Conservation (phyloP, 495 filamentous ascomycete genomes). For the Chaetomidium leptoderma region DNA sequence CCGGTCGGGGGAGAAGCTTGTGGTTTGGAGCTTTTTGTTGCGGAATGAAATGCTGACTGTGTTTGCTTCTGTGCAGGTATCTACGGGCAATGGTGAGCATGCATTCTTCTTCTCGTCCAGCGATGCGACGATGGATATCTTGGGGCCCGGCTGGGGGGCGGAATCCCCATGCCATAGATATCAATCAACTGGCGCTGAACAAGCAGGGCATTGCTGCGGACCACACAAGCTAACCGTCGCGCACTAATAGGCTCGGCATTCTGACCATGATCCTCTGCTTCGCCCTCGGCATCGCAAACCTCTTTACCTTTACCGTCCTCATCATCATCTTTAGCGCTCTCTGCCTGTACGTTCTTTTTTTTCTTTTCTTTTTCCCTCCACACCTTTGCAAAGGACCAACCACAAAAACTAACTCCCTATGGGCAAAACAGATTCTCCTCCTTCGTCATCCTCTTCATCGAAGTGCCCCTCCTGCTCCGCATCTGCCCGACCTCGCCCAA, state of each 20-base stretch:
- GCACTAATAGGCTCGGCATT: slow-evolving; percentile 77
- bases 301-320: slow-evolving; percentile 59
- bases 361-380: slow-evolving; percentile 43
- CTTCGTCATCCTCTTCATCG: slow-evolving; percentile 91
- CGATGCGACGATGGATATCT: neutral
- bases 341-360: slow-evolving; percentile 64
- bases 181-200: neutral
- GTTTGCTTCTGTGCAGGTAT: slow-evolving; percentile 65
- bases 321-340: slow-evolving; percentile 78
- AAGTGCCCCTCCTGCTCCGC: slow-evolving; percentile 91
- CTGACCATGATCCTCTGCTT: slow-evolving; percentile 92
- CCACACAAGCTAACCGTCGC: neutral
- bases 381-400: slow-evolving; percentile 32
- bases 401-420: slow-evolving; percentile 51
- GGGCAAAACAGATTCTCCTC: slow-evolving; percentile 60
- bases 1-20: slow-evolving; percentile 22
- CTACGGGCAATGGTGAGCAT: slow-evolving; percentile 95
- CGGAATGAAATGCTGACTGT: slow-evolving; percentile 19
- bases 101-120: slow-evolving; percentile 32
- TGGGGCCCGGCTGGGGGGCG: neutral
- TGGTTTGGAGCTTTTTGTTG: slow-evolving; percentile 3
- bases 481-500: slow-evolving; percentile 91
- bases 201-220: neutral
- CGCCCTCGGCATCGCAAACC: slow-evolving; percentile 88
- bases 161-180: neutral